A percentile compares a stretch with the other conserved stretches of the same genome.
Conservation (phyloP, 106 monocot genomes). For the Allium sativum region DNA sequence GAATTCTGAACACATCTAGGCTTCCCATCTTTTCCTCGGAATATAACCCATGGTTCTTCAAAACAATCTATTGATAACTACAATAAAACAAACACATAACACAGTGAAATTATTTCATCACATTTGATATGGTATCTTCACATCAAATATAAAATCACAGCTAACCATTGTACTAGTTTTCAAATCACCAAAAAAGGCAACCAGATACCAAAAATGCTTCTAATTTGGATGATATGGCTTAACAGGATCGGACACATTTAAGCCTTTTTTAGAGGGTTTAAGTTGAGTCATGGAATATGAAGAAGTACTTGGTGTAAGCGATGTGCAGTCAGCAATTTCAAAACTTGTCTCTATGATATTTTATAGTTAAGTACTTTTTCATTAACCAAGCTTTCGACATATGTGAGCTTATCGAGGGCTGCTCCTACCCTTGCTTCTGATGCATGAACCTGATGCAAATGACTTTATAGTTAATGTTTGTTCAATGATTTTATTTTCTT, state of each 20-base stretch:
- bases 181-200: constrained; percentile 15
- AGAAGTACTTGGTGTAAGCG: constrained; percentile 44
- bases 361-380: constrained; percentile 48
- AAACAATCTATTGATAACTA: constrained; percentile 50
- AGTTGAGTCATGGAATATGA: constrained; percentile 12
- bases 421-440: constrained; percentile 75
- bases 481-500: not conserved
- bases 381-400: constrained; percentile 69
- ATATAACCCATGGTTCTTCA: constrained; percentile 38
- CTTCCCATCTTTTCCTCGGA: constrained; percentile 77
- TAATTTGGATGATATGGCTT: constrained; percentile 15
- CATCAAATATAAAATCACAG: not conserved
- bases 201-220: constrained; percentile 23
- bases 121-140: not conserved
- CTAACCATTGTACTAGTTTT: constrained; percentile 21
- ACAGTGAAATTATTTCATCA: not conserved
- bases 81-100: not conserved
- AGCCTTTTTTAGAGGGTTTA: constrained; percentile 25
- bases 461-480: too few species aligned
- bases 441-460: constrained; percentile 64
- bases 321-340: constrained; percentile 20
- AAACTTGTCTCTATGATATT: constrained; percentile 35
- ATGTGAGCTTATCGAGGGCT: constrained; percentile 75
- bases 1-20: constrained; percentile 89
- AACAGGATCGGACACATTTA: constrained; percentile 39